phyloP scores from a whole-genome alignment of 2,329 filamentous ascomycete genomes.

The Pseudopithomyces chartarum region DNA sequence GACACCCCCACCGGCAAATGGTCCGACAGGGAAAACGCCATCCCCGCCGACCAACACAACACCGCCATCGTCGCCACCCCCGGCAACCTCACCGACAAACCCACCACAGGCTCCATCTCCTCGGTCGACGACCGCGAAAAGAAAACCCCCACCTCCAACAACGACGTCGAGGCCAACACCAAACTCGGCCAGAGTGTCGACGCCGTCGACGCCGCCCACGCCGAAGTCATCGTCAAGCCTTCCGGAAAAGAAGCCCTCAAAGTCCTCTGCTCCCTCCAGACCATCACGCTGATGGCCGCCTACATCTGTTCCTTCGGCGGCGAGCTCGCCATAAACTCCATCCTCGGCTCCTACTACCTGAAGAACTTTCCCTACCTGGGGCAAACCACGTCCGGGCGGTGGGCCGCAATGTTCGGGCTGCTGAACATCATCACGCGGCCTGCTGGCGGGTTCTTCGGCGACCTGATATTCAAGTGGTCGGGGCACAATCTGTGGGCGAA shows the following conservation, averaged over 20 bases:
- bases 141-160: conserved; percentile 25
- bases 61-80: conserved; percentile 57
- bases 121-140: conserved; percentile 43
- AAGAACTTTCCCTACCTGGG: conserved; percentile 60
- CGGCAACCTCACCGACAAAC: conserved; percentile 54
- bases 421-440: conserved; percentile 72
- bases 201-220: conserved; percentile 60
- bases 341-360: conserved; percentile 64
- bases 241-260: conserved; percentile 63
- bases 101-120: conserved; percentile 39
- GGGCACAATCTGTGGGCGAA: conserved; percentile 63
- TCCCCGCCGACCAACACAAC: conserved; percentile 57
- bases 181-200: conserved; percentile 60
- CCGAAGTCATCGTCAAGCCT: conserved; percentile 68
- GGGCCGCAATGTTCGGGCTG: conserved; percentile 77
- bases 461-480: conserved; percentile 60
- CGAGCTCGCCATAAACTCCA: conserved; percentile 65
- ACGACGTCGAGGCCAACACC: conserved; percentile 54
- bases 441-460: conserved; percentile 65
- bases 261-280: conserved; percentile 66
- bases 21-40: conserved; percentile 69
- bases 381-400: conserved; percentile 61
- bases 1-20: conserved; percentile 85
- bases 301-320: conserved; percentile 67
- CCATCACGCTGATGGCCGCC: conserved; percentile 56